Evolutionary conservation across 2,329 filamentous ascomycete genomes (phyloP), one percentile per base, ranked within the genome.

Genomic region (Paraphoma sp.): DNA sequence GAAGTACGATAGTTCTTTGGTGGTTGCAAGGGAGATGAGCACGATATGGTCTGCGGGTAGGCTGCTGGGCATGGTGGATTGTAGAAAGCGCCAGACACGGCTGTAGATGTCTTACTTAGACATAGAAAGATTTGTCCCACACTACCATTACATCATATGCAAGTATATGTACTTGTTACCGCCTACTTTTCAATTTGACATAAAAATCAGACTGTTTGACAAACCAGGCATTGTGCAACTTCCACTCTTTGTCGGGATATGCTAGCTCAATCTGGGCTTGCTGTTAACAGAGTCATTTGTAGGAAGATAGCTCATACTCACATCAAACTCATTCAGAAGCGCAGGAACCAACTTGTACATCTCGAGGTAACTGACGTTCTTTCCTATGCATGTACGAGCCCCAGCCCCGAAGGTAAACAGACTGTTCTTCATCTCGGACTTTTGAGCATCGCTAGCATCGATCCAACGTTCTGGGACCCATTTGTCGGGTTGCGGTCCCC

Each of bases 401-500:
- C 64, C 62, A 2, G 47, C 49, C 11, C 65, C 64, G 14, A 64
- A 63, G 33, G 49, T 48, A 28, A 60, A 59, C 16, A 61, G 54
- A 47, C 43, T 68, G 54, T 33, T 74, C 70, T 54, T 70, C 72
- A 81, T 71, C 16, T 65, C 64, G 7, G 70, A 62, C 43, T 56
- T 53, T 40, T 61, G 50, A 11, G 49, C 33, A 1, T 44, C 38
- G 9, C 28, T 48, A 7, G 59, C 60, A 10, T 56, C 60, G 11
- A 61, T 50, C 63, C 63, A 67, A 29, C 60, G 51, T 16, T 67
- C 64, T 28, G 64, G 64, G 16, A 54, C 51, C 51, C 51, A 67
- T 1, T 12, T 5, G 2, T 57, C 53, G 28, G 12, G 53, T 50
- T 29, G 64, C 46, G 7, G 53, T 28, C 44, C 64, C 51, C 48